Base-by-base conservation (phyloP, 2,329 filamentous ascomycete genomes). In the Paracoccidioides brasiliensis region DNA sequence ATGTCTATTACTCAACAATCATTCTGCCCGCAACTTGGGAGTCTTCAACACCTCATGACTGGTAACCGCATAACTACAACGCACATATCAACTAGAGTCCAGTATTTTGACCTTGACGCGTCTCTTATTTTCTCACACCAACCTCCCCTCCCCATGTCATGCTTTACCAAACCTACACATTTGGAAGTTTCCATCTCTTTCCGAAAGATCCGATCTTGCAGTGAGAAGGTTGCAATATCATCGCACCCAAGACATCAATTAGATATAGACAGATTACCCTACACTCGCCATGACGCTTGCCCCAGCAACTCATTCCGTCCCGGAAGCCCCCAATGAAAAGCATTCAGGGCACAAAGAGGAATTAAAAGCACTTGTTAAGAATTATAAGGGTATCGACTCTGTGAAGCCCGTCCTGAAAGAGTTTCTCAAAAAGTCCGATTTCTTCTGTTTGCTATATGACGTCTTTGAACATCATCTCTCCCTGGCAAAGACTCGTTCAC, bases 401-500 rank as follows among this genome's bases (percentile, higher is more conserved):
- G 64, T 70, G 28, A 66, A 62, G 44, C 58, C 62, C 4, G 55
- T 62, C 5, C 54, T 73, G 15, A 56, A 59, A n/a, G 60, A 67
- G 15, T 64, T 73, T 9, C 57, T 67, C 42, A 59, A 60, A n/a
- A 58, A 62, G 30, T 56, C 64, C 3, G 58, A 63, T 5, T 56
- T 64, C 52, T 57, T 63, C 14, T 44, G 55, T 1, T 55, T 64
- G 2, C 66, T 74, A 52, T 62, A 64, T 42, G 60, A 66, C 35
- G 63, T 70, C 14, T 54, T 74, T 44, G 62, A 61, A 28, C 68
- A 67, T 45, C 69, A 73, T 55, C 55, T 70, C 14, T 59, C 61
- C 8, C 59, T 72, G 32, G 62, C 73, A 57, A 65, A 64, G 45
- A 63, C 63, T 32, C 72, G 72, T 49, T 68, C 69, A 1, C 64